Evolutionary conservation across 1,139 yeast genomes (phyloP), one percentile per base, ranked within the genome.

Genomic region (Hemisphaericaspora lyxosophila): DNA sequence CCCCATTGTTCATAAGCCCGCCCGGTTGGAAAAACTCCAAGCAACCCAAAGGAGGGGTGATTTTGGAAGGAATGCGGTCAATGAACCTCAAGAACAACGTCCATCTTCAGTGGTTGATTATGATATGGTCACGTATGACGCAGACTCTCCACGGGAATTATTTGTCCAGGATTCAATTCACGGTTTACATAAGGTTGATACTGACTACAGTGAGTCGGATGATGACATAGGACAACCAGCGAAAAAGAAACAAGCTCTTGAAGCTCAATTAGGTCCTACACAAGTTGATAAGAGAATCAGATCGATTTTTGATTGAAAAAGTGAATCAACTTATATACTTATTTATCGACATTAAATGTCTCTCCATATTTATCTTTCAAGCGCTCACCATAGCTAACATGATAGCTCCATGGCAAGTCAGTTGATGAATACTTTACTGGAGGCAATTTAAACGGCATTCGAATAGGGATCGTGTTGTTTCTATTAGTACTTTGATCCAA

Each of bases 401-500:
- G 44, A 20, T 31, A 49, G 42, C 76, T 65, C 82, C 85, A 81
- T 0, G 85, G 78, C 35, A 55, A 48, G 50, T 80, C 87, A 0
- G 30, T 34, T 0, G 40, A 4, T 0, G 34, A 36, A 49, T 80
- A 81, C 24, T 52, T 55, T 3, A 35, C 42, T 1, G 82, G 70
- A 0, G 85, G 84, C 13, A 78, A 45, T 33, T 59, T 61, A 45
- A 80, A 80, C 0, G 88, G 88, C 12, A 81, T 46, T 28, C 80
- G 49, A 0, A 79, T 57, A 0, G 78, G 72, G 12, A 51, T 45
- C 1, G 19, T 31, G 2, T 43, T 45, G 1, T 45, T 36, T 2
- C 38, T 40, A 5, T 32, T 37, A 8, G 53, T 47, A 1, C 46
- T 44, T 45, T 78, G 80, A n/a, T 60, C 54, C 7, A 63, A 64